Percentiles rank a stretch among this genome's conserved stretches.
Conservation (phyloP, 139 green algal species). For the Pleodorina starrii region DNA sequence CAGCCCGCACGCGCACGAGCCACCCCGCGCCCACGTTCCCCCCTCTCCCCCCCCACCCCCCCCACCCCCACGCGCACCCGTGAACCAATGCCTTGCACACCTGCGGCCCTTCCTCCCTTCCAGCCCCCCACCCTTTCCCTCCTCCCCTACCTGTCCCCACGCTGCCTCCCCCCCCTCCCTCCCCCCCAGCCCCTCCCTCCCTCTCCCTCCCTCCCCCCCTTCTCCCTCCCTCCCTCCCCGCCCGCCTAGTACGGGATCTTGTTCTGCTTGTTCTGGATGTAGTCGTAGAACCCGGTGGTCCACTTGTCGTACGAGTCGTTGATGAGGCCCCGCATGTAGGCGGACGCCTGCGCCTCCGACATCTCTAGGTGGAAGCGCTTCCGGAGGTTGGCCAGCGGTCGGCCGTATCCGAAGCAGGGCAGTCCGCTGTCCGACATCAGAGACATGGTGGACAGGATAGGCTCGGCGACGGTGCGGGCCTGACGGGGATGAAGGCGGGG, state of each 20-base stretch:
- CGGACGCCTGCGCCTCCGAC: constrained; percentile 66
- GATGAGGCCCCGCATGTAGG: constrained; percentile 81
- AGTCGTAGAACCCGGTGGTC: constrained; percentile 95
- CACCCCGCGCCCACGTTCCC: too few relatives aligned
- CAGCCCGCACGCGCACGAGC: too few relatives aligned
- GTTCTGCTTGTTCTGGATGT: constrained; percentile 75
- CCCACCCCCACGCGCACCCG: too few relatives aligned
- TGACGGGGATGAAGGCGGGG: constrained; percentile 55
- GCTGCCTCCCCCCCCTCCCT: too few relatives aligned
- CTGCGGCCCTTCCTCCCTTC: too few relatives aligned
- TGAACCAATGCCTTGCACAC: too few relatives aligned
- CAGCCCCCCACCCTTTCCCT: too few relatives aligned
- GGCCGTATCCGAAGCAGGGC: constrained; percentile 91
- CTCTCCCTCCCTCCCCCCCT: too few relatives aligned
- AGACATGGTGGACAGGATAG: constrained; percentile 87
- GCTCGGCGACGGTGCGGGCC: constrained; percentile 91
- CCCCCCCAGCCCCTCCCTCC: too few relatives aligned
- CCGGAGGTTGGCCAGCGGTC: constrained; percentile 83
- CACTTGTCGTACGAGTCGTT: constrained; percentile 93
- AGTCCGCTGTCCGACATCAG: constrained; percentile 93
- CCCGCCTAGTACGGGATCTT: constrained; percentile 52
- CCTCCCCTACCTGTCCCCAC: too few relatives aligned
- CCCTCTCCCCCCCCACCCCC: too few relatives aligned
- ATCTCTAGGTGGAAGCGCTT: constrained; percentile 86
- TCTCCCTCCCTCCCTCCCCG: too few relatives aligned